Percentiles rank a stretch among this genome's conserved stretches.
These are phyloP conservation scores for maize (Zea mays) DNA, from an alignment of 176 grass and related monocot genomes.

Conservation along the genomic window DNA sequence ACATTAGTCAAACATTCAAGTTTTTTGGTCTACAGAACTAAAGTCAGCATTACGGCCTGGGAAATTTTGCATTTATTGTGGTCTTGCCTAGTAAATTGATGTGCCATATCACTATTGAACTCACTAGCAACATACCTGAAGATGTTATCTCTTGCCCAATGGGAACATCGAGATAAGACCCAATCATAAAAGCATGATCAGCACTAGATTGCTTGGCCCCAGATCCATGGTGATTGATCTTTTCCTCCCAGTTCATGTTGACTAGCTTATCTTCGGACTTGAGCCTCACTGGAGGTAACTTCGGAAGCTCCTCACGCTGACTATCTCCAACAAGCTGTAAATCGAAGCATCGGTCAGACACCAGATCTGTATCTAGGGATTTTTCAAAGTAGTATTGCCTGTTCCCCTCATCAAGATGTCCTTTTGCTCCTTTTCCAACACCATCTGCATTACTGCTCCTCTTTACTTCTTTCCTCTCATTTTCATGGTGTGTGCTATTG, in stretches of 20 bases:
- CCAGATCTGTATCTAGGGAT: constrained; percentile 39
- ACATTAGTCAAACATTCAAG: neutral
- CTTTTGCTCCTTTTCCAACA: constrained; percentile 50
- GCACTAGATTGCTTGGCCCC: constrained; percentile 52
- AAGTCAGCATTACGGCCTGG: neutral
- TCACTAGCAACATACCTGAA: constrained; percentile 60
- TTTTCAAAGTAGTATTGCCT: constrained; percentile 49
- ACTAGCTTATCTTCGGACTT: constrained; percentile 93
- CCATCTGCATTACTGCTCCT: constrained; percentile 49
- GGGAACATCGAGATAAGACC: constrained; percentile 90
- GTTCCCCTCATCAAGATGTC: constrained; percentile 48
- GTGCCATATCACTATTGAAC: constrained; percentile 14
- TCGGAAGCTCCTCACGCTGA: constrained; percentile 70
- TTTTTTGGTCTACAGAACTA: neutral
- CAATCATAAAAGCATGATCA: constrained; percentile 89
- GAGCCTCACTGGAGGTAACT: constrained; percentile 81
- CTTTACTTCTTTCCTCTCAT: constrained; percentile 54
- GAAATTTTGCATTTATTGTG: neutral
- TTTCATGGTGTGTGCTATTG: constrained; percentile 38
- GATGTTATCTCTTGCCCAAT: constrained; percentile 85
- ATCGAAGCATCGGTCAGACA: constrained; percentile 65
- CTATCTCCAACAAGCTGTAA: constrained; percentile 54
- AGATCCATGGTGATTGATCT: constrained; percentile 59
- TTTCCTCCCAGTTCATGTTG: constrained; percentile 82
- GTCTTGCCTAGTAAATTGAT: neutral